Percentiles rank a stretch among this genome's conserved stretches.
phyloP scores from a whole-genome alignment of 2,329 filamentous ascomycete species.

The Colletotrichum sublineola region DNA sequence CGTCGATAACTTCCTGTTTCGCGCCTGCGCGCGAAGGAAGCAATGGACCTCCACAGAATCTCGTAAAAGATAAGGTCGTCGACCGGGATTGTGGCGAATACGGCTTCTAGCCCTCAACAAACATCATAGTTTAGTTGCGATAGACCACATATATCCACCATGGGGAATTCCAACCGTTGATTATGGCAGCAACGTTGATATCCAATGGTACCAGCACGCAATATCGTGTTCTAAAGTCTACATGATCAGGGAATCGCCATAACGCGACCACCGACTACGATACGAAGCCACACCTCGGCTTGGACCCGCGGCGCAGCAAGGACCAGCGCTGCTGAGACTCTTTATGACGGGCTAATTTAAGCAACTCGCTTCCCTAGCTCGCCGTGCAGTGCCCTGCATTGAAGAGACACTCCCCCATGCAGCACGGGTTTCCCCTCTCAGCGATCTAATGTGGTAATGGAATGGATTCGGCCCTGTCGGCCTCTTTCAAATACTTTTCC shows the following conservation, averaged over 20 bases:
- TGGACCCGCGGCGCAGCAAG: not conserved
- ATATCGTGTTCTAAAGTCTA: not conserved
- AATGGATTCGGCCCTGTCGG: slow-evolving; percentile 26
- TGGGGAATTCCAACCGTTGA: not conserved
- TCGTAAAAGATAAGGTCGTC: slow-evolving; percentile 16
- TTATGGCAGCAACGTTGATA: not conserved
- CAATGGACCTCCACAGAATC: slow-evolving; percentile 9
- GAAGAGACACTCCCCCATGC: slow-evolving; percentile 20
- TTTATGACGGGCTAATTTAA: slow-evolving; percentile 36
- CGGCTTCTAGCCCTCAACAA: not conserved
- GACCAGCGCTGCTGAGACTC: slow-evolving; percentile 16
- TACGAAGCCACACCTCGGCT: not conserved
- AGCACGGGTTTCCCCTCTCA: slow-evolving; percentile 17
- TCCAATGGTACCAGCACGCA: not conserved
- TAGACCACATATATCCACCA: not conserved
- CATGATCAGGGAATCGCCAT: slow-evolving; percentile 14
- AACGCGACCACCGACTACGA: slow-evolving; percentile 3
- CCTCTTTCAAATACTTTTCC: slow-evolving; percentile 9
- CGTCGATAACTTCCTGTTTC: slow-evolving; percentile 29
- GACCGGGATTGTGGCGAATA: slow-evolving; percentile 21
- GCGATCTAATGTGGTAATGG: slow-evolving; percentile 28
- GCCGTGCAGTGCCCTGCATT: slow-evolving; percentile 18
- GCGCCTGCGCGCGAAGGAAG: slow-evolving; percentile 27
- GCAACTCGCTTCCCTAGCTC: slow-evolving; percentile 26
- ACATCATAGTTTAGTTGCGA: slow-evolving; percentile 1